Percentiles rank a stretch among this genome's conserved stretches.
phyloP scores from a whole-genome alignment of 139 green algal species.

The Penium margaritaceum region DNA sequence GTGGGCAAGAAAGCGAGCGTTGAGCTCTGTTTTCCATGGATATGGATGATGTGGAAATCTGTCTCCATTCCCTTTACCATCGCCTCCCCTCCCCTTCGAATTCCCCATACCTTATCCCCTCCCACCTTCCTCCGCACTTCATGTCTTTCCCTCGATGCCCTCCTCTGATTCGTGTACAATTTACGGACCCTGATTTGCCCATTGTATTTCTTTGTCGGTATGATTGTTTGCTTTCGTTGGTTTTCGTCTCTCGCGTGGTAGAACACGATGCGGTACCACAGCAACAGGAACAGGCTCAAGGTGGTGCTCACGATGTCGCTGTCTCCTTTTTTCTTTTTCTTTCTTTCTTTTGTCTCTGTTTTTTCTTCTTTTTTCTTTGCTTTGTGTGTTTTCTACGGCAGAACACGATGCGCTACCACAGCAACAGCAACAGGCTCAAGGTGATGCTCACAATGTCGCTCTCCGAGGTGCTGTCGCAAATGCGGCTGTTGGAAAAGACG shows the following conservation, averaged over 20 bases:
- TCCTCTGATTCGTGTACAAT: too few relatives aligned
- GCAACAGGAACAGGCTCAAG: constrained; percentile 6
- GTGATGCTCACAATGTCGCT: constrained; percentile 39
- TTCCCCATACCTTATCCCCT: not conserved
- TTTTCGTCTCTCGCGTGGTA: not conserved
- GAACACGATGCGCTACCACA: constrained; percentile 3
- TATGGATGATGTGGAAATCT: not conserved
- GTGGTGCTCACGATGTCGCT: constrained; percentile 1
- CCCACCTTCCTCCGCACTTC: not conserved
- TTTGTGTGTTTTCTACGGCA: not conserved
- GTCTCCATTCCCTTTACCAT: not conserved
- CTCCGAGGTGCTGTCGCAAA: constrained; percentile 35
- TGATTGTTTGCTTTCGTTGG: too few relatives aligned
- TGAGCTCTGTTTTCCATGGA: not conserved
- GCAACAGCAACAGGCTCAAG: not conserved
- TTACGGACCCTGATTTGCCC: too few relatives aligned
- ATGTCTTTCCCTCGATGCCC: too few relatives aligned
- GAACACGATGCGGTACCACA: constrained; percentile 10
- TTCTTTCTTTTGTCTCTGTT: not conserved
- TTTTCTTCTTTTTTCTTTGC: not conserved
- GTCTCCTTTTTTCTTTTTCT: not conserved
- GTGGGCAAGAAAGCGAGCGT: not conserved
- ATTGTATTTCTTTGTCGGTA: not conserved
- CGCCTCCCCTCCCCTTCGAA: not conserved
- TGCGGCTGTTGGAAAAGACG: constrained; percentile 5